phyloP scores from a whole-genome alignment of 257 asterid species.

The Solanum gracilifrons region DNA sequence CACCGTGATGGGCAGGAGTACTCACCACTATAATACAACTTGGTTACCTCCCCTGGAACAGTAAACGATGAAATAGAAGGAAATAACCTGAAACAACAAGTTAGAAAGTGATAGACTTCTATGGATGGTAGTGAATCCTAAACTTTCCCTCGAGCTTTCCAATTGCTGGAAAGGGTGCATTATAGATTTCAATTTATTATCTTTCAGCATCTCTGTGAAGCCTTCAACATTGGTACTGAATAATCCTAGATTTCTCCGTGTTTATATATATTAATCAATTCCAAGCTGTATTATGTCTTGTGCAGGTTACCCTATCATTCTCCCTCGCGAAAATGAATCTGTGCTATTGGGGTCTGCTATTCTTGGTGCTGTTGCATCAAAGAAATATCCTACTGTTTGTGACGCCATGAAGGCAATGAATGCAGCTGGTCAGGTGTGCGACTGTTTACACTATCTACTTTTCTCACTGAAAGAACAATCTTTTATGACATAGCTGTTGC shows the following conservation, averaged over 20 bases:
- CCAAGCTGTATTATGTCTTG: background rate
- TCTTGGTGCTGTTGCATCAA: conserved; percentile 95
- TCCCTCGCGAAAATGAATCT: conserved; percentile 87
- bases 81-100: background rate
- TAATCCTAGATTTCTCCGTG: background rate
- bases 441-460: background rate
- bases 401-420: conserved; percentile 89
- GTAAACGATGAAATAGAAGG: background rate
- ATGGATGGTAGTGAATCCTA: background rate
- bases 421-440: conserved; percentile 74
- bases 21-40: background rate
- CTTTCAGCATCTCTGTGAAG: background rate
- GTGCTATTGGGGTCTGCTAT: conserved; percentile 96
- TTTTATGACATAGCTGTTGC: background rate
- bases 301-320: conserved; percentile 74
- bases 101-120: background rate
- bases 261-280: background rate
- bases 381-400: conserved; percentile 48
- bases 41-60: background rate
- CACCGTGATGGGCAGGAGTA: background rate
- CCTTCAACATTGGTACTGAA: background rate
- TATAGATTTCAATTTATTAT: background rate
- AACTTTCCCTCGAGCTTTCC: background rate
- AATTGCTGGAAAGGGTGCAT: background rate
- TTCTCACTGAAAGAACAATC: background rate